A percentile compares a stretch with the other conserved stretches of the same genome.
Conservation (phyloP, 2,329 filamentous ascomycete genomes). For the Penicillium brasilianum region DNA sequence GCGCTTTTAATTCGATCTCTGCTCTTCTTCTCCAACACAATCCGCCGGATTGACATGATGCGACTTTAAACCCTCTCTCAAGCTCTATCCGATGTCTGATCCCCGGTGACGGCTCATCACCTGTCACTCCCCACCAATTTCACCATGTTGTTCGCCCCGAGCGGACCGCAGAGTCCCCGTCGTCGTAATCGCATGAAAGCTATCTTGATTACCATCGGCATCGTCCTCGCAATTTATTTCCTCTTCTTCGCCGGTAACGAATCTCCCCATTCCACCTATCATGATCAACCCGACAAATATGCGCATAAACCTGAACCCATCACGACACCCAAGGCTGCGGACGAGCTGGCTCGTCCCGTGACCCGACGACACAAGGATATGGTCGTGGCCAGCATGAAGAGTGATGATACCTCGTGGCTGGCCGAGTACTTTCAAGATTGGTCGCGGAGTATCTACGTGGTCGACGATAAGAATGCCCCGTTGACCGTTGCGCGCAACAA, state of each 20-base stretch:
- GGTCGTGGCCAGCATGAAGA: slow-evolving; percentile 48
- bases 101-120: slow-evolving; percentile 4
- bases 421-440: slow-evolving; percentile 50
- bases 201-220: slow-evolving; percentile 40
- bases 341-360: slow-evolving; percentile 26
- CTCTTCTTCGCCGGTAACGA: slow-evolving; percentile 38
- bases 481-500: slow-evolving; percentile 56
- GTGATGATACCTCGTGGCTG: slow-evolving; percentile 49
- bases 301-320: slow-evolving; percentile 25
- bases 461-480: slow-evolving; percentile 54
- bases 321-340: slow-evolving; percentile 22
- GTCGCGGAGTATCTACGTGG: slow-evolving; percentile 61
- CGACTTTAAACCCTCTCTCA: background rate
- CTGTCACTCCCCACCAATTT: background rate
- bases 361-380: slow-evolving; percentile 36
- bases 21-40: background rate
- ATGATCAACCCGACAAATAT: slow-evolving; percentile 27
- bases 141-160: slow-evolving; percentile 41
- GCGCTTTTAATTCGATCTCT: background rate
- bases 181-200: slow-evolving; percentile 42
- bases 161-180: slow-evolving; percentile 41
- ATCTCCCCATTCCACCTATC: slow-evolving; percentile 19
- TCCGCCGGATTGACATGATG: background rate
- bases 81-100: background rate
- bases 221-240: slow-evolving; percentile 40